Conservation (phyloP, 352 stramenopile species). For the Phytophthora syringae region DNA sequence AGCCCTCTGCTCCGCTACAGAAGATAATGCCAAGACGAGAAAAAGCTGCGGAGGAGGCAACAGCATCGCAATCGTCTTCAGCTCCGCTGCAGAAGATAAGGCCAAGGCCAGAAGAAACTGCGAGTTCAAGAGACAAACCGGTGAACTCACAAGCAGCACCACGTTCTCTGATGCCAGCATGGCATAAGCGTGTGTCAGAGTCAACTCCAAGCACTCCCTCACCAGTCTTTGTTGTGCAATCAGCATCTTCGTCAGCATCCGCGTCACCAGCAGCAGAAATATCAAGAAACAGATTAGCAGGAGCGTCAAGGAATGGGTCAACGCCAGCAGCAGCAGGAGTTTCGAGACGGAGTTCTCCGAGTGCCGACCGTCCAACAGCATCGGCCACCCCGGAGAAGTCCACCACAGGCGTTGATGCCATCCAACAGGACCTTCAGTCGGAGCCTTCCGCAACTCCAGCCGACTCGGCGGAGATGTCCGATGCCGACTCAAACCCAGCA, state of each 20-base stretch:
- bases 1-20: neutral
- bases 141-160: conserved; percentile 4
- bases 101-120: neutral
- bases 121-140: neutral
- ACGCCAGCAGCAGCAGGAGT: neutral
- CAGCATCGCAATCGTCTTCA: neutral
- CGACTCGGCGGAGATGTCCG: conserved; percentile 1
- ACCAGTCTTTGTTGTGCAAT: neutral
- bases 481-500: conserved; percentile 2
- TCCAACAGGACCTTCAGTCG: conserved; percentile 5
- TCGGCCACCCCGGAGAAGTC: neutral
- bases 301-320: too few relatives aligned
- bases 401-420: conserved; percentile 1
- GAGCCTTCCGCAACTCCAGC: conserved; percentile 7
- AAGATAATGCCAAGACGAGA: neutral
- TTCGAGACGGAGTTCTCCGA: neutral
- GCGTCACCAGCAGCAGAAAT: neutral
- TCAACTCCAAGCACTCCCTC: neutral
- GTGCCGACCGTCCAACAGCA: neutral
- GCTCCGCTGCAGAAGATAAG: neutral
- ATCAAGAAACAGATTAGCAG: neutral
- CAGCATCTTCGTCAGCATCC: neutral
- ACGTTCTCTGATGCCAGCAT: neutral
- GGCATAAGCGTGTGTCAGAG: neutral
- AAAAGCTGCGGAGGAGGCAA: neutral